Conservation (phyloP, 202 grass and related monocot genomes). For the Tripidium arundinaceum region DNA sequence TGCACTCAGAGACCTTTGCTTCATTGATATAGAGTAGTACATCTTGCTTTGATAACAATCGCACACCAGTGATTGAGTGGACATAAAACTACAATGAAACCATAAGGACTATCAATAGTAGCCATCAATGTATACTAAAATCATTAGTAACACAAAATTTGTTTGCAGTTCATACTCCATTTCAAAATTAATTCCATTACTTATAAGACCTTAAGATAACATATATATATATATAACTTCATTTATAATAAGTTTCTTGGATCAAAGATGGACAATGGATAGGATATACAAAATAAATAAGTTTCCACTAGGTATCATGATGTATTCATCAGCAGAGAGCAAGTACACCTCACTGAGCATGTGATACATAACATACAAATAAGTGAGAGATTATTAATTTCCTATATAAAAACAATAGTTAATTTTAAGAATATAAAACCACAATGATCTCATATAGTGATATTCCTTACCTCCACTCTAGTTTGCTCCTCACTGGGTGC, state of each 20-base stretch:
- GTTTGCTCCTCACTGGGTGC: not conserved
- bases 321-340: not conserved
- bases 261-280: not conserved
- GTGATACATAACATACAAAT: not conserved
- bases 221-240: not conserved
- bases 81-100: conserved; percentile 52
- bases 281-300: not conserved
- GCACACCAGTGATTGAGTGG: conserved; percentile 24
- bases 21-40: conserved; percentile 50
- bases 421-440: not conserved
- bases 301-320: not conserved
- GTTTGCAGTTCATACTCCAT: not conserved
- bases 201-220: not conserved
- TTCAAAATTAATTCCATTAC: not conserved
- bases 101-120: not conserved
- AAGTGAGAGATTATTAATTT: too few species aligned
- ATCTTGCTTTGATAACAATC: conserved; percentile 50
- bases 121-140: not conserved
- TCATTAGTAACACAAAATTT: not conserved
- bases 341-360: not conserved
- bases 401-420: not conserved
- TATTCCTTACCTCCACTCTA: not conserved
- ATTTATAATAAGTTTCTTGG: not conserved
- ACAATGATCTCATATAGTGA: not conserved
- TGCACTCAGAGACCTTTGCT: conserved; percentile 8